Evolutionary conservation across 306 rosid genomes (phyloP).

Genomic region (Malus asiatica): DNA sequence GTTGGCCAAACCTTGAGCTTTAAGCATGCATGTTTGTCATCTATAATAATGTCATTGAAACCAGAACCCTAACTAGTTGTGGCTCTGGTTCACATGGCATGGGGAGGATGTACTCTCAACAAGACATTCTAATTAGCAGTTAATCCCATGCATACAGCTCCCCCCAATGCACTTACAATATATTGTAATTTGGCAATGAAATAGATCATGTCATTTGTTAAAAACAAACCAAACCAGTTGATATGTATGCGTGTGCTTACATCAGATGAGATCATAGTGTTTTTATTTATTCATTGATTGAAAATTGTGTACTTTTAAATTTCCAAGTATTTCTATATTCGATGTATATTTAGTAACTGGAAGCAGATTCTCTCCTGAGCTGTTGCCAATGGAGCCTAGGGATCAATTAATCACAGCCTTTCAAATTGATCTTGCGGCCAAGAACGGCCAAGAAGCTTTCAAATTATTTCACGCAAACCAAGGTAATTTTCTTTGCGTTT

Average conservation of each 20-base stretch:
- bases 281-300: not conserved
- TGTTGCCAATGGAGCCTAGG: no score
- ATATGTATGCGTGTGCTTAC: not conserved
- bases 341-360: no score
- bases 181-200: not conserved
- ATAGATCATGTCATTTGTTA: not conserved
- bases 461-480: no score
- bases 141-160: not conserved
- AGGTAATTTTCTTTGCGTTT: no score
- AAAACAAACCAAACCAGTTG: not conserved
- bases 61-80: not conserved
- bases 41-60: not conserved
- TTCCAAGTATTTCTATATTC: not conserved
- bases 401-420: no score
- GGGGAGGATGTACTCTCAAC: constrained; percentile 21
- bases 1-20: constrained; percentile 13
- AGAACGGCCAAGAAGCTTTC: no score
- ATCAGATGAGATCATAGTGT: not conserved
- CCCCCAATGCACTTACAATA: not conserved
- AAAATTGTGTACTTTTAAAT: not conserved
- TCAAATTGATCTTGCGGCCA: no score
- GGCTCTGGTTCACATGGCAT: constrained; percentile 2
- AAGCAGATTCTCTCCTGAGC: no score
- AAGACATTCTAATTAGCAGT: constrained; percentile 7
- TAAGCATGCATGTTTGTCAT: constrained; percentile 17